Evolutionary conservation across 148 eudicot genomes (phyloP), one percentile per base, ranked within the genome.

Genomic region (Amaranthus hypochondriacus): DNA sequence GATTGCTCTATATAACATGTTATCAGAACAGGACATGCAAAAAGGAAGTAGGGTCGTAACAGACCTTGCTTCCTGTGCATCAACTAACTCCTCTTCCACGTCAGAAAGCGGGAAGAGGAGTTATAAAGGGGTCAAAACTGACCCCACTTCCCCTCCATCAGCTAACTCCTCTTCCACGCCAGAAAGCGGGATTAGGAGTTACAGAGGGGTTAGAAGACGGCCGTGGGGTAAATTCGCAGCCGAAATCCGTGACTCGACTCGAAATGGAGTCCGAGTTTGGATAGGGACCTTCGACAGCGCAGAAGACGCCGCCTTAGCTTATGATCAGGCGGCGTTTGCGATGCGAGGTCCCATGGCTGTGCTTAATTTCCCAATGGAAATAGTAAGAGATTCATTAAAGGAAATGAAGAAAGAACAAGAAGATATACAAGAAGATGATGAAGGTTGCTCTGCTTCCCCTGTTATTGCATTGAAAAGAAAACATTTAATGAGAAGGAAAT

Each of bases 201-300:
- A 84, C 62, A 70, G 88, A 21, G 94, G 94, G 6, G 90, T 89
- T 4, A 70, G 94, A 50, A 72, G 75, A 77, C 87, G 93, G 46
- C 89, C 89, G 0, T 86, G 89, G 92, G 89, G 92, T 4, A 88
- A 86, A 7, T 88, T 56, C n/a, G 90, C 90, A 4, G 93, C 90
- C 6, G 93, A 89, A 62, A 89, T 89, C 6, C 61, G 90, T 9
- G 91, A 89, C 66, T 85, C 91, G 11, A 86, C 89, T 3, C 75
- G 91, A 6, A 80, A 84, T 9, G 94, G 91, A 0, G 78, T 78
- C 7, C 76, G 94, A 54, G 86, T 87, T 0, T 89, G 94, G 89
- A 82, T 90, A 2, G 95, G 95, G 4, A 90, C 95, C 6, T 89
- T 89, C n/a, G 89, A 89, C 48, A 81, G 69, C 7, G 89, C 87